A percentile compares a stretch with the other conserved stretches of the same genome.
phyloP scores from a whole-genome alignment of 768 basidiomycete genomes.

The Neoboletus brunneissimus region DNA sequence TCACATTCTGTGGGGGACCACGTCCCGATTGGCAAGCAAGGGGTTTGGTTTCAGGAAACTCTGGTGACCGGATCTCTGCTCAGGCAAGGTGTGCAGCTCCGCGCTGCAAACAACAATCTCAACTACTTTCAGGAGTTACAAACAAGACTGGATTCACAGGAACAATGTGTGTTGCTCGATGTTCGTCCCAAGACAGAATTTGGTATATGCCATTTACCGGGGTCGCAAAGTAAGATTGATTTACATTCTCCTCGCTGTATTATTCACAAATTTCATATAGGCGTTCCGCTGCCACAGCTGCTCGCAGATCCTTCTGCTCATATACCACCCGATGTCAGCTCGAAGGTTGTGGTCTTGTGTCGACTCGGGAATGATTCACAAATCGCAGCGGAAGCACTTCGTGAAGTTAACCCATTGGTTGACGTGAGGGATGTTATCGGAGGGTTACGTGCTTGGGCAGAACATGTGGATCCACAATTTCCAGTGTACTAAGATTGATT shows the following conservation, averaged over 20 bases:
- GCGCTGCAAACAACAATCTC: background rate
- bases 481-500: constrained; percentile 63
- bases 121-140: constrained; percentile 47
- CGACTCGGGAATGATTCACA: constrained; percentile 93
- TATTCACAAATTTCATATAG: constrained; percentile 40
- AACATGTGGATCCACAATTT: constrained; percentile 68
- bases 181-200: constrained; percentile 79
- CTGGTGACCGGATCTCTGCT: constrained; percentile 42
- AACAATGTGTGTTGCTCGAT: constrained; percentile 55
- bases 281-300: constrained; percentile 67
- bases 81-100: constrained; percentile 35
- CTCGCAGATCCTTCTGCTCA: constrained; percentile 55
- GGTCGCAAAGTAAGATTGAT: constrained; percentile 60
- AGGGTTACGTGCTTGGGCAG: constrained; percentile 79
- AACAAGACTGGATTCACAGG: constrained; percentile 33
- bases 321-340: constrained; percentile 29
- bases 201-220: constrained; percentile 79
- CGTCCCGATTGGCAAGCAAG: constrained; percentile 61
- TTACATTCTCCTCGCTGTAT: background rate
- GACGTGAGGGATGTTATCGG: constrained; percentile 72
- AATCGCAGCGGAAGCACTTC: constrained; percentile 61
- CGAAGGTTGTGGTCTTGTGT: constrained; percentile 62
- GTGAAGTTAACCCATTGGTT: constrained; percentile 20
- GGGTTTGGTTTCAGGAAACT: constrained; percentile 45
- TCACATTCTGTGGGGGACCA: constrained; percentile 80